Conservation (phyloP, 75 land plant genomes). For the Cupressus sempervirens region DNA sequence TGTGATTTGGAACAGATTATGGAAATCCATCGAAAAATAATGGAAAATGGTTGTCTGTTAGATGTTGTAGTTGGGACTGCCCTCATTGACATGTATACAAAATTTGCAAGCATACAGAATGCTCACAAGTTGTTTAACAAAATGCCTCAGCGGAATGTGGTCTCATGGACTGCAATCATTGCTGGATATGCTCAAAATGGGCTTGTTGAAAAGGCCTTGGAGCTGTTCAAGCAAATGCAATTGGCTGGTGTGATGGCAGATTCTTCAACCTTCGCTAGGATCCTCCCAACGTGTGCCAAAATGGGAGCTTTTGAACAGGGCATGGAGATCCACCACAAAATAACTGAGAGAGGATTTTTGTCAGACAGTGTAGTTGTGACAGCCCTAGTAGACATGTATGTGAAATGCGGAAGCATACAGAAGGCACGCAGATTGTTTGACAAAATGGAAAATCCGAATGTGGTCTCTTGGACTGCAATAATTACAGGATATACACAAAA, state of each 20-base stretch:
- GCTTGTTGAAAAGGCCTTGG: neutral
- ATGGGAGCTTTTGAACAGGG: neutral
- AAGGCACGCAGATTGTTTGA: neutral
- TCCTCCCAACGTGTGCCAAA: neutral
- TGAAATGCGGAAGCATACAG: neutral
- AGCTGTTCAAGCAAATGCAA: neutral
- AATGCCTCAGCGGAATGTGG: neutral
- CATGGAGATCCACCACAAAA: neutral
- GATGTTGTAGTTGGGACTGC: constrained; percentile 6
- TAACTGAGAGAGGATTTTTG: neutral
- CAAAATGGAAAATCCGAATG: neutral
- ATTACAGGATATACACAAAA: constrained; percentile 17
- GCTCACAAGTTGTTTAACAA: neutral
- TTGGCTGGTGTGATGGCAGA: neutral
- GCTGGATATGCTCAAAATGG: constrained; percentile 2
- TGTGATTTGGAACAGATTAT: neutral
- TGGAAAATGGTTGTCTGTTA: neutral
- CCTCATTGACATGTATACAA: constrained; percentile 22
- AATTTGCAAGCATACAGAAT: constrained; percentile 11
- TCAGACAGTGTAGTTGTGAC: neutral
- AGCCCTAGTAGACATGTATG: constrained; percentile 5
- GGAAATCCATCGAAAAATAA: neutral
- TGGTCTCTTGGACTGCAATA: neutral
- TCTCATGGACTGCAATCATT: neutral
- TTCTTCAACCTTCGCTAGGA: neutral